phyloP scores from a whole-genome alignment of 805 yeast genomes.

The Citeromyces matritensis region DNA sequence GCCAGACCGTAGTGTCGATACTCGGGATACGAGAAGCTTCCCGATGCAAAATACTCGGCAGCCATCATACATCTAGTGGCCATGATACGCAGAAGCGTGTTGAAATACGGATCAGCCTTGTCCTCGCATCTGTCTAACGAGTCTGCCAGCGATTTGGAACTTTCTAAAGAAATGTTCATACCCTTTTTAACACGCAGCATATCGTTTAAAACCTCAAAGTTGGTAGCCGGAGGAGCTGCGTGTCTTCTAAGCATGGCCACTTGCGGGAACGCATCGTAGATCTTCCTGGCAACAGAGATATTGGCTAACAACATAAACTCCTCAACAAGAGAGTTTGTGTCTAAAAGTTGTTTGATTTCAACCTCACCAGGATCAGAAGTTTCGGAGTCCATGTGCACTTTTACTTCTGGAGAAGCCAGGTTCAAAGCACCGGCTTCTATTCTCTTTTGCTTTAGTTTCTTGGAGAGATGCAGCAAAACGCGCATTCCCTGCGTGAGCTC shows the following conservation, averaged over 20 bases:
- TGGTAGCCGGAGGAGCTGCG: constrained; percentile 92
- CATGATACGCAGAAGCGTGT: constrained; percentile 87
- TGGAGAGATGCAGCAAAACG: constrained; percentile 62
- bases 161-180: constrained; percentile 61
- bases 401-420: constrained; percentile 95
- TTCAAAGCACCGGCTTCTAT: constrained; percentile 93
- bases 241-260: constrained; percentile 98
- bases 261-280: constrained; percentile 88
- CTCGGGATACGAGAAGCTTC: constrained; percentile 79
- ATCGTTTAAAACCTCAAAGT: constrained; percentile 80
- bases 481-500: constrained; percentile 87
- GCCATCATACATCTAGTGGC: constrained; percentile 99
- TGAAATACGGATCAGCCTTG: constrained; percentile 75
- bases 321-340: constrained; percentile 91
- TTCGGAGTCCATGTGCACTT: constrained; percentile 93
- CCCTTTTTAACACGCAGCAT: constrained; percentile 74
- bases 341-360: constrained; percentile 75
- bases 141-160: constrained; percentile 85
- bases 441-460: constrained; percentile 71
- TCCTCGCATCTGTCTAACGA: constrained; percentile 84
- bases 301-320: constrained; percentile 98
- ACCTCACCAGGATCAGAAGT: constrained; percentile 95
- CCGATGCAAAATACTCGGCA: constrained; percentile 92
- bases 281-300: constrained; percentile 87
- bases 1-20: constrained; percentile 96